Evolutionary conservation across 2,329 filamentous ascomycete genomes (phyloP).

Genomic region (Aspergillus uvarum): DNA sequence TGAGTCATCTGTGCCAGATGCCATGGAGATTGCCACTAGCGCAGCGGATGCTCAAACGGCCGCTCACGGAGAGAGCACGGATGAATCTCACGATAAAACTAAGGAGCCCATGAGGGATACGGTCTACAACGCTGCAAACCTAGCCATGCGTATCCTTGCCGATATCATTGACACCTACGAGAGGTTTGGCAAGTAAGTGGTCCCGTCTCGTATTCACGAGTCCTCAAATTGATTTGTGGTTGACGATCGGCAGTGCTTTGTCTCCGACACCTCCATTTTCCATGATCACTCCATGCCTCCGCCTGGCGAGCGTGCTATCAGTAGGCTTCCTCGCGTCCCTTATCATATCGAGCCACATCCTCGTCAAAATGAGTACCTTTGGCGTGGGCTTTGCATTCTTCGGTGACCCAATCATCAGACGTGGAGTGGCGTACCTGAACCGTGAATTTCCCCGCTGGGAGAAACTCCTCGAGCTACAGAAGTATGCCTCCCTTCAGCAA

Average conservation of each 20-base stretch:
- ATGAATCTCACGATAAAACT: conserved; percentile 66
- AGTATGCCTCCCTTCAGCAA: conserved; percentile 37
- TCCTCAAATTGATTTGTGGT: neutral
- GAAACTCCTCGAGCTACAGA: conserved; percentile 70
- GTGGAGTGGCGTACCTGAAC: conserved; percentile 53
- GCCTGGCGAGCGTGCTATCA: conserved; percentile 54
- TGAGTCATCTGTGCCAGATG: conserved; percentile 60
- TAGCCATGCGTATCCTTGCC: conserved; percentile 65
- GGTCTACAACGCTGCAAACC: conserved; percentile 74
- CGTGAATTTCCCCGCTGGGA: conserved; percentile 67
- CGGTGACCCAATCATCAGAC: conserved; percentile 69
- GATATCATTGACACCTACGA: conserved; percentile 64
- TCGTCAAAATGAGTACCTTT: conserved; percentile 66
- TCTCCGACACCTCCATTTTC: conserved; percentile 66
- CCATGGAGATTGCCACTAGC: conserved; percentile 55
- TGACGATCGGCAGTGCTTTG: conserved; percentile 48
- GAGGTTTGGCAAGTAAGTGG: conserved; percentile 58
- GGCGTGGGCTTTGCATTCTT: conserved; percentile 75
- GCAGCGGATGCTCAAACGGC: conserved; percentile 57
- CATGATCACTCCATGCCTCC: conserved; percentile 52
- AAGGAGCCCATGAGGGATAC: conserved; percentile 74
- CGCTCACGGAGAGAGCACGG: conserved; percentile 52
- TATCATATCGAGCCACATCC: conserved; percentile 58
- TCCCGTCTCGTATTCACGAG: neutral
- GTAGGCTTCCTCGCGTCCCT: conserved; percentile 56